Evolutionary conservation across 148 eudicot genomes (phyloP).

Genomic region (Vaccinium vitisidaea): DNA sequence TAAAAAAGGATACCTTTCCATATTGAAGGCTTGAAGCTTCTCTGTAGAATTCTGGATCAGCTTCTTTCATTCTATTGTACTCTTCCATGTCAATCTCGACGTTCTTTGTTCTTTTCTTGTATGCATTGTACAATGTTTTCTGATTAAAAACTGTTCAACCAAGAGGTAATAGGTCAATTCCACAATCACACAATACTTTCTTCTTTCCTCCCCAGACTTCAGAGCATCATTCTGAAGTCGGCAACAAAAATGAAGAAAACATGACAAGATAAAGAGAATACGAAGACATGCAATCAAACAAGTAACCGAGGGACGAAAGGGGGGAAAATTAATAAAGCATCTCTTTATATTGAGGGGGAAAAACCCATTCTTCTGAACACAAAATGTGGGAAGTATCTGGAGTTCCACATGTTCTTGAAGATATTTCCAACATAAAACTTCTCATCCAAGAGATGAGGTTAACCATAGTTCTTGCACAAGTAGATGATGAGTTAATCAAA

Average conservation of each 20-base stretch:
- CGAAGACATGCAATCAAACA: neutral
- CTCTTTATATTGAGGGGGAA: neutral
- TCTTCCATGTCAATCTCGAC: constrained; percentile 67
- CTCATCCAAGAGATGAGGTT: neutral
- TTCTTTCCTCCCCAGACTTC: neutral
- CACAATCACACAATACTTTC: neutral
- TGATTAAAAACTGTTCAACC: constrained; percentile 84
- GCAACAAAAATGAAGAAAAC: neutral
- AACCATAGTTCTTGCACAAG: neutral
- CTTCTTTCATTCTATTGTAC: constrained; percentile 82
- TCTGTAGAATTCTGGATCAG: constrained; percentile 92
- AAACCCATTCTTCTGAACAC: neutral
- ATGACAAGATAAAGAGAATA: neutral
- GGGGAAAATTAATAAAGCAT: neutral
- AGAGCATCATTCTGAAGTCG: neutral
- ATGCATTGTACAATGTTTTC: constrained; percentile 75
- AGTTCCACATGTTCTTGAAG: neutral
- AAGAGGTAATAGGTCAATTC: constrained; percentile 8
- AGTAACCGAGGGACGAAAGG: neutral
- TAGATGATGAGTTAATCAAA: neutral
- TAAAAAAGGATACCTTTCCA: constrained; percentile 60
- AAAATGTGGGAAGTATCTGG: neutral
- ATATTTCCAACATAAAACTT: neutral
- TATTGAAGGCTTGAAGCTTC: constrained; percentile 98
- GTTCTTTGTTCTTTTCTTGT: constrained; percentile 90